Percentiles rank a stretch among this genome's conserved stretches.
These are phyloP conservation scores for Pyricularia sp. DNA, from an alignment of 2,329 filamentous ascomycete species.

Conservation along the genomic window DNA sequence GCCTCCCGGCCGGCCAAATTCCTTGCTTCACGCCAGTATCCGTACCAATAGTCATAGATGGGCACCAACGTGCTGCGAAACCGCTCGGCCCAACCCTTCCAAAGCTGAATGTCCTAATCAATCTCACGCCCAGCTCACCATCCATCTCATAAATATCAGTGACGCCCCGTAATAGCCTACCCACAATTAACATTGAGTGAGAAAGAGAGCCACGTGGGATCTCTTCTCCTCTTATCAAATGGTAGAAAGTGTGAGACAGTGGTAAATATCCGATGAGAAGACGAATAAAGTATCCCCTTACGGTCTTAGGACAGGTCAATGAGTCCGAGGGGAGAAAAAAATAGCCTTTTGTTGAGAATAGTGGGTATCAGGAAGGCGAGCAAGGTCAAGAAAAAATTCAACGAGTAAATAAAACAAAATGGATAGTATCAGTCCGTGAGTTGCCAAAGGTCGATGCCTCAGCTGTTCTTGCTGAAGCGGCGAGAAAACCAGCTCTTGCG, in stretches of 20 bases:
- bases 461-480: slow-evolving; percentile 59
- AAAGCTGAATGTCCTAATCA: neutral
- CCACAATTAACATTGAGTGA: neutral
- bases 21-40: neutral
- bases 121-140: neutral
- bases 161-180: neutral
- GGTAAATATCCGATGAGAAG: neutral
- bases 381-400: slow-evolving; percentile 3
- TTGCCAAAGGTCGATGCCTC: neutral
- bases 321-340: slow-evolving; percentile 4
- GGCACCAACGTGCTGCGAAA: neutral
- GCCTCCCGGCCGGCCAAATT: neutral
- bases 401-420: slow-evolving; percentile 5
- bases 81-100: neutral
- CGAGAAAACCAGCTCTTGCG: slow-evolving; percentile 84
- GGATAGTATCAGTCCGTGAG: neutral
- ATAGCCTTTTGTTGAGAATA: slow-evolving; percentile 2
- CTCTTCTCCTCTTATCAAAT: neutral
- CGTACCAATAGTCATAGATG: neutral
- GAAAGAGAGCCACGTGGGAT: neutral
- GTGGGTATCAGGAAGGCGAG: slow-evolving; percentile 4
- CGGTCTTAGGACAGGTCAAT: neutral
- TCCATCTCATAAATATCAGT: neutral
- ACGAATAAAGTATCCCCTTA: neutral
- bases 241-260: neutral